phyloP scores from a whole-genome alignment of 1,284 basidiomycete genomes.

The Golubevia pallescens region DNA sequence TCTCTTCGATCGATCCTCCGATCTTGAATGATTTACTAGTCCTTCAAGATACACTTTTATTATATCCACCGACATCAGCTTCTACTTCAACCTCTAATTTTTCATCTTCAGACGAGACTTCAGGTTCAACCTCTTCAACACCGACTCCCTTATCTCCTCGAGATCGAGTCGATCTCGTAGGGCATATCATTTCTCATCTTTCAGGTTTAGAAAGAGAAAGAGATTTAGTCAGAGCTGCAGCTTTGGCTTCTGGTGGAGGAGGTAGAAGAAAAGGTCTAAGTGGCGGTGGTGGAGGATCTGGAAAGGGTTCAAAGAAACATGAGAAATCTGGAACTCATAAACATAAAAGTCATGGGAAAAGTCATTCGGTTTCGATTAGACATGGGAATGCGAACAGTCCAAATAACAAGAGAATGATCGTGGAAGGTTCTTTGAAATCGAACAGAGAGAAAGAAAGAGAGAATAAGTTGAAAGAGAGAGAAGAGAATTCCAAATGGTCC shows the following conservation, averaged over 20 bases:
- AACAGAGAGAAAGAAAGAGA: no score
- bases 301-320: not conserved
- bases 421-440: no score
- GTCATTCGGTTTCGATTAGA: not conserved
- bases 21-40: not conserved
- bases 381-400: not conserved
- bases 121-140: not conserved
- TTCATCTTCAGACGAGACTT: not conserved
- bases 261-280: not conserved
- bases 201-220: constrained; percentile 29
- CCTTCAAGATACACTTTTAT: constrained; percentile 14
- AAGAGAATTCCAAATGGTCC: constrained; percentile 22
- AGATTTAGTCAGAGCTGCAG: constrained; percentile 25
- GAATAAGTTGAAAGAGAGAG: no score
- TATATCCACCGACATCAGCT: constrained; percentile 30
- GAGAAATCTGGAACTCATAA: not conserved
- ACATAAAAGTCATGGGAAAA: not conserved
- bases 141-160: constrained; percentile 10
- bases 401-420: no score
- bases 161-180: constrained; percentile 18
- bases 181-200: constrained; percentile 26
- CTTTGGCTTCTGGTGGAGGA: constrained; percentile 10
- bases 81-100: constrained; percentile 22
- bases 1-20: not conserved
- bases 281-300: not conserved